Evolutionary conservation across 495 filamentous ascomycete genomes (phyloP), one percentile per base, ranked within the genome.

Genomic region (Xylaria longipes): DNA sequence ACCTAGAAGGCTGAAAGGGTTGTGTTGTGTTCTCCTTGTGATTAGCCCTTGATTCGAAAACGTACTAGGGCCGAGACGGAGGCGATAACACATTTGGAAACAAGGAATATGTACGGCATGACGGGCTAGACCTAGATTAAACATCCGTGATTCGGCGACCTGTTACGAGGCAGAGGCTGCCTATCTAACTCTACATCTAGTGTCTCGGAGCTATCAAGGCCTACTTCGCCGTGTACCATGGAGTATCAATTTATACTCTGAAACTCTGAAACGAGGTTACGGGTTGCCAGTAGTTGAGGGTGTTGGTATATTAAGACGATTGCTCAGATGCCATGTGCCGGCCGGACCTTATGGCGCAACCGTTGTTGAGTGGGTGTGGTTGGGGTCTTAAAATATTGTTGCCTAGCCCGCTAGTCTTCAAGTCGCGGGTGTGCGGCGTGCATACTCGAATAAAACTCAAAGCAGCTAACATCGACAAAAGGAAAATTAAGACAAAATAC

Each of bases 1-100:
- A 33, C 57, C 57, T 60, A 37, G 20, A 60, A 60, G 57, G 33
- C 33, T 60, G 31, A 29, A n/a, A 60, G 31, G 31, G 17, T n/a
- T 20, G 0, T 35, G 17, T n/a, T 20, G 0, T 35, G 14, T 58
- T n/a, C 29, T 33, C 29, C 54, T 58, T n/a, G 54, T 58, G 27
- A 58, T 58, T 33, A 31, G 54, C 54, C 54, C 27, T n/a, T 31
- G 14, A n/a, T 33, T 35, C 17, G 14, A 58, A 20, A 33, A 58
- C 35, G 54, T 33, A 33, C 31, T 35, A 58, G 29, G 35, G 9
- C n/a, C 17, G 33, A 22, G 25, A 11, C 17, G 33, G 57, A 22
- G 57, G 57, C 57, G 57, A 37, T 22, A 56, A 14, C 8, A 58
- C 14, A 33, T 31, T 58, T n/a, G 9, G 29, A 58, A 58, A 58